Evolutionary conservation across 2,329 filamentous ascomycete species (phyloP), one percentile per base, ranked within the genome.

Genomic region (Xylariaceae sp.): DNA sequence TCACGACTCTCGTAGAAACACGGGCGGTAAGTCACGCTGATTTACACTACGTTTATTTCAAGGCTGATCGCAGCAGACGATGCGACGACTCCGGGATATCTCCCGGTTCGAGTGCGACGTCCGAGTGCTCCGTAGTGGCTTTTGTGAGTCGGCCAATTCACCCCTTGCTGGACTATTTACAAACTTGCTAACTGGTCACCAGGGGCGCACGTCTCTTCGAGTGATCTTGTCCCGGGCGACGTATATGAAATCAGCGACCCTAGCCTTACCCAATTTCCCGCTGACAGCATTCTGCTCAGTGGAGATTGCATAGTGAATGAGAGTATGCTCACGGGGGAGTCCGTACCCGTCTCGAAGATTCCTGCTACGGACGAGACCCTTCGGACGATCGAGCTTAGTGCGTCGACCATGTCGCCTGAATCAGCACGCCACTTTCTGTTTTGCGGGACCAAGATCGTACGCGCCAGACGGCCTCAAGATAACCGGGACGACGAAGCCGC

Each of bases 301-400:
- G 94, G 92, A 28, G 94, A 98, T 63, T 96, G 89, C 56, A 97
- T 98, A 47, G 89, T 98, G 50, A 98, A 98, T 56, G 92, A 98
- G 65, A 97, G 92, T 65, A 98, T 98, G 92, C 76, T 98, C 24
- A 98, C 92, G 27, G 85, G 90, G 41, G 92, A 98, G 69, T 97
- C 92, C 28, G 89, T 98, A 4, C 94, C 92, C 2, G 90, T 98
- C 1, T 95, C 89, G 2, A 98, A 98, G 63, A 72, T 81, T 2
- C 89, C 92, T 1, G 81, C 88, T 3, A 88, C 78, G 2, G 82
- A 95, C 56, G 81, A 90, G 45, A 81, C 85, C 1, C 69, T 98
- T n/a, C 71, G 73, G 16, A 67, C 76, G 33, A 74, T 98, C 52
- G 80, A 95, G 50, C 69, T 96, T 11, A 80, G 78, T 38, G 85